phyloP scores from a whole-genome alignment of 176 grass and related monocot species.

The Zea mays region DNA sequence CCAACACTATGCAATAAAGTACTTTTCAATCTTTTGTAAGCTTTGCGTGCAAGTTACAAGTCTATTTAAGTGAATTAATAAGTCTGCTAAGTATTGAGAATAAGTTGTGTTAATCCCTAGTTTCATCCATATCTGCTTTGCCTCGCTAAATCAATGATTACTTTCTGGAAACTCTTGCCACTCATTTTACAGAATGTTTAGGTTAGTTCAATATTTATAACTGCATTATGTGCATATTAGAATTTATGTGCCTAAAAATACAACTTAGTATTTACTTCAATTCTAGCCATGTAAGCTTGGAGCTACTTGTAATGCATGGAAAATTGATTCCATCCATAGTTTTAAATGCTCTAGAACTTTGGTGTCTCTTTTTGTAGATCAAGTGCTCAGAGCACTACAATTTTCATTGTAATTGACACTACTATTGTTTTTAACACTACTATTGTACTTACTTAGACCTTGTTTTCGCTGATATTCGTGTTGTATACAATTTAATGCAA shows the following conservation, averaged over 20 bases:
- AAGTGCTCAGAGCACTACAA: no score
- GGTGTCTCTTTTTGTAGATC: no score
- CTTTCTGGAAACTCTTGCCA: not conserved
- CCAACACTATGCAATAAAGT: not conserved
- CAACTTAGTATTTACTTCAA: not conserved
- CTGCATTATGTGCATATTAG: conserved; percentile 9
- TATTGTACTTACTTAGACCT: no score
- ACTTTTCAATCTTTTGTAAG: not conserved
- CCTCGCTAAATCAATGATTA: not conserved
- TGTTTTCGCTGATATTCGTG: no score
- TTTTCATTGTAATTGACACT: no score
- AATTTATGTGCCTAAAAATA: not conserved
- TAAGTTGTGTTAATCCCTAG: not conserved
- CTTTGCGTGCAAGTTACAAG: not conserved
- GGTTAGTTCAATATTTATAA: not conserved
- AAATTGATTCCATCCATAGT: no score
- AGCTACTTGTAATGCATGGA: no score
- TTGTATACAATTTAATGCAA: no score
- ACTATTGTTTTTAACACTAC: no score
- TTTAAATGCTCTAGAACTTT: no score
- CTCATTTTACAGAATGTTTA: not conserved
- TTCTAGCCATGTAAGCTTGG: no score
- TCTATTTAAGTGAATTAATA: not conserved
- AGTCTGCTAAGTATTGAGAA: not conserved
- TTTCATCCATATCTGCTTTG: not conserved